These are phyloP conservation scores for Sistotremastrum suecicum DNA, from an alignment of 768 basidiomycete species.

Conservation along the genomic window DNA sequence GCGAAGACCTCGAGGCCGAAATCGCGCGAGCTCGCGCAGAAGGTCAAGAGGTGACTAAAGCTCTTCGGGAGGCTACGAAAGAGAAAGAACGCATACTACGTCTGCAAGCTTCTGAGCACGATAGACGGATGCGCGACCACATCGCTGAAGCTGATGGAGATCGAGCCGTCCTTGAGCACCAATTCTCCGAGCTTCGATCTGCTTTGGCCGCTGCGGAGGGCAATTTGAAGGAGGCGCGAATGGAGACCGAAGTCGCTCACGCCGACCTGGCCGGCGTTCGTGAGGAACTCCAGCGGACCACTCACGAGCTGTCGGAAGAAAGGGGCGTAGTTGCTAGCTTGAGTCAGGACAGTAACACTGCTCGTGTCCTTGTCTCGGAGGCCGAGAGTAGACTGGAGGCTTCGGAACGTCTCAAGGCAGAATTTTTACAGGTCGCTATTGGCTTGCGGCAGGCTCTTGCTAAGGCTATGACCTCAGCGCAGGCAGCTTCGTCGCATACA, in stretches of 20 bases:
- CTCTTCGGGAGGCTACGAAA: slow-evolving; percentile 48
- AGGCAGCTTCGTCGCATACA: slow-evolving; percentile 36
- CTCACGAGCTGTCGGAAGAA: slow-evolving; percentile 56
- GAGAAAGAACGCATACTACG: slow-evolving; percentile 73
- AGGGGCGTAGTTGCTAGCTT: slow-evolving; percentile 53
- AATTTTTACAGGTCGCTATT: slow-evolving; percentile 69
- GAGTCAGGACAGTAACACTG: slow-evolving; percentile 59
- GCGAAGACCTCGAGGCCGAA: slow-evolving; percentile 64
- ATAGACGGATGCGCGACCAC: slow-evolving; percentile 65
- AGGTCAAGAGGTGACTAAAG: slow-evolving; percentile 53
- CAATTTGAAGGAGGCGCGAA: slow-evolving; percentile 47
- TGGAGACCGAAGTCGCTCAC: slow-evolving; percentile 48
- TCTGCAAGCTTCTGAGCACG: slow-evolving; percentile 52
- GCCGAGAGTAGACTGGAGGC: slow-evolving; percentile 56
- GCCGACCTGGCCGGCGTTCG: slow-evolving; percentile 55
- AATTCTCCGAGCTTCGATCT: slow-evolving; percentile 60
- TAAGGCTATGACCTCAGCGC: slow-evolving; percentile 51
- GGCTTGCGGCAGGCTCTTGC: slow-evolving; percentile 65
- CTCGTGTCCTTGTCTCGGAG: slow-evolving; percentile 50
- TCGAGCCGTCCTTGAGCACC: slow-evolving; percentile 81
- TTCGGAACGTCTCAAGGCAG: slow-evolving; percentile 56
- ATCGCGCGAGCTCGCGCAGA: slow-evolving; percentile 58
- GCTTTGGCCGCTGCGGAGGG: slow-evolving; percentile 45
- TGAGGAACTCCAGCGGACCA: slow-evolving; percentile 59
- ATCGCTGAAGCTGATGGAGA: slow-evolving; percentile 90